Evolutionary conservation across 2,329 filamentous ascomycete genomes (phyloP), one percentile per base, ranked within the genome.

Genomic region (Colletotrichum truncatum): DNA sequence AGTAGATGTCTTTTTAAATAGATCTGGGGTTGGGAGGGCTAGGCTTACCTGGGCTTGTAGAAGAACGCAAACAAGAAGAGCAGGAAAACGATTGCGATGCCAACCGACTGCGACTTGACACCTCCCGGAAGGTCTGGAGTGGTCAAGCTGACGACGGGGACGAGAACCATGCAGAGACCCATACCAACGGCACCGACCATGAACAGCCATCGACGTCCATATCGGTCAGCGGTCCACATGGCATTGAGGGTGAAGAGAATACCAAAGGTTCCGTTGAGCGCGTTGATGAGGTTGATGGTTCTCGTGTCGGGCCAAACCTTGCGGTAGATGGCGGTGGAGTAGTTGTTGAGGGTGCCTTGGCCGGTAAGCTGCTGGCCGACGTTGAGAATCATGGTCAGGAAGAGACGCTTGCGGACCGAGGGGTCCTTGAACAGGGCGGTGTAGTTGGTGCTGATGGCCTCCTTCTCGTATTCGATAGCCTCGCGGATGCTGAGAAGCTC

Each of bases 381-480:
- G 73, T 92, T 92, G 76, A 92, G 78, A 38, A 91, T 77, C 68
- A 91, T 84, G 16, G 89, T 89, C 21, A 92, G 82, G 43, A 82
- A 77, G 68, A 92, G 83, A 58, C 90, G 86, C 80, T 89, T 90
- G 70, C 90, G 85, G 41, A 92, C 79, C 6, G 89, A 91, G 30
- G 82, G 84, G 75, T 92, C 90, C 75, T 89, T 90, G 87, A 90
- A 91, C 12, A 92, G 82, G 1, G 90, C 89, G 58, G 80, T 78
- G 76, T 92, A 92, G 16, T 82, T 84, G 41, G 64, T 68, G 6
- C 86, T 87, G 71, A 90, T 88, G 25, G 87, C 87, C 74, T 92
- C 89, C 70, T 89, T 90, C 77, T 93, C 91, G 71, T 89, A 92
- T 73, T 91, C 87, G 62, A 92, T 80, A 16, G 90, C 90, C 71